phyloP scores from a whole-genome alignment of 306 rosid species.

The Trifolium pratense region DNA sequence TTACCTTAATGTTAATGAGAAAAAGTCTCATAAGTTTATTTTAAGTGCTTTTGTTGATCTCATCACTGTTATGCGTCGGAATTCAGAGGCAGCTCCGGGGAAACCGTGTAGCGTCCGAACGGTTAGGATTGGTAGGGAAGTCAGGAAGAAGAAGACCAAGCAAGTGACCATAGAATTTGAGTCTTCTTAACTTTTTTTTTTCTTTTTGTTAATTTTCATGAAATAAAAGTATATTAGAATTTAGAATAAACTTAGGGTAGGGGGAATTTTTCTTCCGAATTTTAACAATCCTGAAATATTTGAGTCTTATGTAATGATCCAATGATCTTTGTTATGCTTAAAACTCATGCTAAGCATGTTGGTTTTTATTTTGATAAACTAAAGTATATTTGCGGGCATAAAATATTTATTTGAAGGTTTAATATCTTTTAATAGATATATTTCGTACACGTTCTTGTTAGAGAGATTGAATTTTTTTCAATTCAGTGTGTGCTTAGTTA shows the following conservation, averaged over 20 bases:
- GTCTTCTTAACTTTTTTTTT: conserved; percentile 6
- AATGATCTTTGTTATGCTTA: conserved; percentile 2
- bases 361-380: not conserved
- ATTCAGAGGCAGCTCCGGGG: conserved; percentile 23
- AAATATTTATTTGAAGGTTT: no score
- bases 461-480: no score
- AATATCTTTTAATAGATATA: no score
- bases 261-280: not conserved
- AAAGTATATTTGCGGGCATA: no score
- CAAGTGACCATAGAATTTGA: conserved; percentile 36
- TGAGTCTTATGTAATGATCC: not conserved
- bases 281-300: not conserved
- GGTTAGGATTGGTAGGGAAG: conserved; percentile 38
- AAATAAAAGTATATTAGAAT: conserved; percentile 16
- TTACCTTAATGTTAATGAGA: conserved; percentile 66
- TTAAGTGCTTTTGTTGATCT: conserved; percentile 76
- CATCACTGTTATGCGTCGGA: conserved; percentile 52
- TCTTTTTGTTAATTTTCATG: not conserved
- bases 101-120: conserved; percentile 52
- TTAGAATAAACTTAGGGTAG: not conserved
- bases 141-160: conserved; percentile 28
- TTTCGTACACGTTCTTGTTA: no score
- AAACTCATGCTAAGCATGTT: not conserved
- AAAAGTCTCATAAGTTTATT: conserved; percentile 62
- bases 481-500: no score